Evolutionary conservation across 2,329 filamentous ascomycete genomes (phyloP).

Genomic region (Atkinsonella texensis): DNA sequence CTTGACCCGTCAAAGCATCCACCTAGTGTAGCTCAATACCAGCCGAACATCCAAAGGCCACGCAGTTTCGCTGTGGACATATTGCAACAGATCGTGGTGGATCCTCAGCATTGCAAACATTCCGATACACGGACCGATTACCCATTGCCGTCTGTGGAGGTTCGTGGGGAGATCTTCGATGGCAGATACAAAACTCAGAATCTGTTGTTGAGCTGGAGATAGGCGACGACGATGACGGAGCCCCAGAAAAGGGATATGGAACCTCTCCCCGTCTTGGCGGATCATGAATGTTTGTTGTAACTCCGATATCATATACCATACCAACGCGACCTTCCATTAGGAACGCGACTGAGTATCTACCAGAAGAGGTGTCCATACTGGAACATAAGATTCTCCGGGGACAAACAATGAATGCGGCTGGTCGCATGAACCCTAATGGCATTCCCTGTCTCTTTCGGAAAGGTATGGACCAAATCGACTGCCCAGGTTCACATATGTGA

Average conservation of each 20-base stretch:
- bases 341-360: slow-evolving; percentile 42
- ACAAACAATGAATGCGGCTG: slow-evolving; percentile 42
- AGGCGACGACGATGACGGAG: neutral
- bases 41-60: slow-evolving; percentile 51
- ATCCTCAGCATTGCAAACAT: slow-evolving; percentile 48
- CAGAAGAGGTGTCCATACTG: slow-evolving; percentile 49
- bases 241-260: neutral
- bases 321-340: slow-evolving; percentile 48
- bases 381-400: slow-evolving; percentile 44
- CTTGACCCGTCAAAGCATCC: slow-evolving; percentile 32
- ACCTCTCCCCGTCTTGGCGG: slow-evolving; percentile 2
- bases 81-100: slow-evolving; percentile 53
- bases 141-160: slow-evolving; percentile 20
- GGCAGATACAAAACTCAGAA: slow-evolving; percentile 14
- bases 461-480: slow-evolving; percentile 15
- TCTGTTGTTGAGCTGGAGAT: neutral
- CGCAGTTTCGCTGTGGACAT: slow-evolving; percentile 50
- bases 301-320: slow-evolving; percentile 43
- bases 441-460: slow-evolving; percentile 12
- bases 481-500: slow-evolving; percentile 20
- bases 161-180: slow-evolving; percentile 9
- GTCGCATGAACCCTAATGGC: slow-evolving; percentile 21
- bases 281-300: slow-evolving; percentile 6
- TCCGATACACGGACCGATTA: slow-evolving; percentile 23
- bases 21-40: slow-evolving; percentile 53